Evolutionary conservation across 176 grass and related monocot genomes (phyloP).

Genomic region (Hsuehochloa calcarea): DNA sequence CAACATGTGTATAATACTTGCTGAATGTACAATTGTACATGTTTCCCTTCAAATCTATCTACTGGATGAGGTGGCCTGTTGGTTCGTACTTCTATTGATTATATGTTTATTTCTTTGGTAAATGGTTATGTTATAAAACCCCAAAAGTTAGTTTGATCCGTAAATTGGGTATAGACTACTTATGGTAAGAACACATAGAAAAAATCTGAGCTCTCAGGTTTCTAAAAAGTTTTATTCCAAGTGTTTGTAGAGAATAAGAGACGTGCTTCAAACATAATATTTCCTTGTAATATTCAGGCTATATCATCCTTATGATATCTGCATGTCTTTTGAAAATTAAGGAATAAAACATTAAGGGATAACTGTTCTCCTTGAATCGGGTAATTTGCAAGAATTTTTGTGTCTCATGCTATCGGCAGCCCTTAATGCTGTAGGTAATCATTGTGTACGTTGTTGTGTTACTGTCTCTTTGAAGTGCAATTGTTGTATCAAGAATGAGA

Average conservation of each 20-base stretch:
- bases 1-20: slow-evolving; percentile 21
- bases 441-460: slow-evolving; percentile 6
- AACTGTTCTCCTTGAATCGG: not conserved
- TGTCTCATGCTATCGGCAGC: not conserved
- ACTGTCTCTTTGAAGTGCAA: not conserved
- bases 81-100: slow-evolving; percentile 7
- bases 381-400: not conserved
- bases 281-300: not conserved
- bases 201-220: not conserved
- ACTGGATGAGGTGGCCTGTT: not conserved
- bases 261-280: slow-evolving; percentile 20
- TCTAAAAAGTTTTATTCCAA: slow-evolving; percentile 13
- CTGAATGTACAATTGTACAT: slow-evolving; percentile 13
- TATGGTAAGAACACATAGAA: not conserved
- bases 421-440: not conserved
- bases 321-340: not conserved
- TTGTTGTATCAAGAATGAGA: not conserved
- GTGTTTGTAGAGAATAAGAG: not conserved
- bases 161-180: slow-evolving; percentile 17
- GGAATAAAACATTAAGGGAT: not conserved
- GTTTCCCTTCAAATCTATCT: slow-evolving; percentile 9
- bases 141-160: not conserved
- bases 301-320: not conserved
- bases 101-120: not conserved
- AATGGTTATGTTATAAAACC: slow-evolving; percentile 5